Base-by-base conservation (phyloP, 805 yeast genomes). In the Saitoella complicata region DNA sequence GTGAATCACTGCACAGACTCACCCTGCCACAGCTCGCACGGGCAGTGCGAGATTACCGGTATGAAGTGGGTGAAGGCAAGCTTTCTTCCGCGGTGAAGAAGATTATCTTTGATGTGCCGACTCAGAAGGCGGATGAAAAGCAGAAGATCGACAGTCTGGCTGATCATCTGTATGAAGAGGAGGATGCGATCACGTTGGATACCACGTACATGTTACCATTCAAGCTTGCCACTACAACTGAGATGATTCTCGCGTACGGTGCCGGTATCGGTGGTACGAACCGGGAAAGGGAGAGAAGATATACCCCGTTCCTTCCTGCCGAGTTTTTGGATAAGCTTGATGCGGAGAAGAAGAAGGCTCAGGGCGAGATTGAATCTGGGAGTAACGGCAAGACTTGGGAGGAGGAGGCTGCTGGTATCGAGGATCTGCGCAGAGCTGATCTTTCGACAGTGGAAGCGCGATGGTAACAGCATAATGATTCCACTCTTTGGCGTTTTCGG, bases 61-160 rank as follows among this genome's bases (percentile, higher is more conserved):
- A 85, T 55, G 98, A 91, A 58, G 73, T 85, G 5, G 75, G 78
- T 8, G 99, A 91, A 58, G 65, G 65, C 11, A 78, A 77, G 50
- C 65, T 87, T 40, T 71, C 80, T 21, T 21, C 21, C 21, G 21
- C 21, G 21, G 21, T 21, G 21, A 21, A 21, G 4, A 11, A 34
- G 3, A 11, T 11, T 11, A 34, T n/a, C n/a, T 10, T 34, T 11
- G 37, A 11, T 11, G n/a, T 10, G 37, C 11, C 11, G 37, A 34
- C n/a, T n/a, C 29, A 37, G 9, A 37, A 5, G 13, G 39, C 13
- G 9, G 13, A 37, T 9, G 13, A 9, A 10, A 11, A 12, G n/a
- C n/a, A 12, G 10, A 37, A 9, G 11, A 9, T 37, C 13, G 35
- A 32, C 7, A 21, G 21, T 21, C 21, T 21, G 21, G 21, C 4